A percentile compares a stretch with the other conserved stretches of the same genome.
Conservation (phyloP, 2,329 filamentous ascomycete species). For the Aspergillus puulaauensis region DNA sequence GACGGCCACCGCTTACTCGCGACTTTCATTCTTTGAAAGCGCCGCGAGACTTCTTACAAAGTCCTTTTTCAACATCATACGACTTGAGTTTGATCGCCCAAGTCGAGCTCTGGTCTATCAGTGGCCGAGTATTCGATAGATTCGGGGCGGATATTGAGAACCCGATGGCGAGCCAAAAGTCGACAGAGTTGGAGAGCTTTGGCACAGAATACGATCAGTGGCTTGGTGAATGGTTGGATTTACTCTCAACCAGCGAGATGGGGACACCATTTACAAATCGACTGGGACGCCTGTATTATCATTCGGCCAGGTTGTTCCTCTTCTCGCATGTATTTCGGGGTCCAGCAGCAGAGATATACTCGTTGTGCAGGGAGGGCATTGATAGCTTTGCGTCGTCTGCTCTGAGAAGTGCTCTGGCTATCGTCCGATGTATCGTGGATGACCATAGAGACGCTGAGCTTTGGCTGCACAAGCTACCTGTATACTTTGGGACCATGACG, state of each 20-base stretch:
- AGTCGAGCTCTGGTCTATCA: background rate
- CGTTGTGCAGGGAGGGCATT: background rate
- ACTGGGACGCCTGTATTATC: background rate
- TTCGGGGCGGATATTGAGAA: background rate
- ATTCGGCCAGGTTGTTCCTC: background rate
- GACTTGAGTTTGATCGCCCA: background rate
- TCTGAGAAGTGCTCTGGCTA: background rate
- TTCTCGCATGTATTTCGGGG: background rate
- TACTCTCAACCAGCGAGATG: background rate
- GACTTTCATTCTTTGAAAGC: background rate
- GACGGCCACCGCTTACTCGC: background rate
- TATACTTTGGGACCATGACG: background rate
- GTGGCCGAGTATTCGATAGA: background rate
- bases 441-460: background rate
- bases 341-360: background rate
- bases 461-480: background rate
- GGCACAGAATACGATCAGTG: background rate
- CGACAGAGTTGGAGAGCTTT: background rate
- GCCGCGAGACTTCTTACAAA: background rate
- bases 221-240: background rate
- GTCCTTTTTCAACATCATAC: background rate
- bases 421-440: background rate
- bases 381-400: background rate
- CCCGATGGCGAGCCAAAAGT: background rate
- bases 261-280: background rate